phyloP scores from a whole-genome alignment of 768 basidiomycete species.

The Auriscalpium orientale region DNA sequence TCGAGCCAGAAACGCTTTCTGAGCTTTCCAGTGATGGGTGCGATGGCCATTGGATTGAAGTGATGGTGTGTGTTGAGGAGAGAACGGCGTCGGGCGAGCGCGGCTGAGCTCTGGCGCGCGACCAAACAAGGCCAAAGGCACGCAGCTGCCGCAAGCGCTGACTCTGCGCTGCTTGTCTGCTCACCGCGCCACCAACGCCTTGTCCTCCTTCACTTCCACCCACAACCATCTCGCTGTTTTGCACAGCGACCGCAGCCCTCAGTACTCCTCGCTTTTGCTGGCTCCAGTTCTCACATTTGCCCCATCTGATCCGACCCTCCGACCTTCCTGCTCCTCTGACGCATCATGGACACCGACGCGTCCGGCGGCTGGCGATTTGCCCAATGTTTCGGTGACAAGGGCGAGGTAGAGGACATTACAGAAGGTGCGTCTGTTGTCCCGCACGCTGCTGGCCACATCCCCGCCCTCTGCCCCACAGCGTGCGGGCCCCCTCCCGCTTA shows the following conservation, averaged over 20 bases:
- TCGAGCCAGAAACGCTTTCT: slow-evolving; percentile 91
- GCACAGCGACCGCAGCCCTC: slow-evolving; percentile 1
- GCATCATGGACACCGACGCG: slow-evolving; percentile 77
- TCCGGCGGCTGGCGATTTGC: slow-evolving; percentile 95
- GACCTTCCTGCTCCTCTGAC: slow-evolving; percentile 16
- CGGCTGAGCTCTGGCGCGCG: not conserved
- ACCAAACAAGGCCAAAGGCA: slow-evolving; percentile 20
- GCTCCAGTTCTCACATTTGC: not conserved
- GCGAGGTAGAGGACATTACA: slow-evolving; percentile 98
- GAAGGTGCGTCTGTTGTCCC: slow-evolving; percentile 58
- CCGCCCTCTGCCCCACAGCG: slow-evolving; percentile 3
- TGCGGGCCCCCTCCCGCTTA: slow-evolving; percentile 4
- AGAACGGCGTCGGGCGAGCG: slow-evolving; percentile 8
- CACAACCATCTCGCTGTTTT: not conserved
- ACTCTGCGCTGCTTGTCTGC: not conserved
- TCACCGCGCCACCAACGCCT: slow-evolving; percentile 8
- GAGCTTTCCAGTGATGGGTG: slow-evolving; percentile 89
- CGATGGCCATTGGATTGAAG: slow-evolving; percentile 59
- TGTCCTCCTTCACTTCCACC: slow-evolving; percentile 1
- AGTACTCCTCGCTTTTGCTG: not conserved
- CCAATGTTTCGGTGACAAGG: slow-evolving; percentile 99
- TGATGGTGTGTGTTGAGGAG: slow-evolving; percentile 20
- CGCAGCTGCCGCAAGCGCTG: slow-evolving; percentile 5
- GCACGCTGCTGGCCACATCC: slow-evolving; percentile 7
- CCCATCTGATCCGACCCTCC: slow-evolving; percentile 17